A percentile compares a stretch with the other conserved stretches of the same genome.
Conservation (phyloP, 2,329 filamentous ascomycete species). For the Cryphonectria naterciae region DNA sequence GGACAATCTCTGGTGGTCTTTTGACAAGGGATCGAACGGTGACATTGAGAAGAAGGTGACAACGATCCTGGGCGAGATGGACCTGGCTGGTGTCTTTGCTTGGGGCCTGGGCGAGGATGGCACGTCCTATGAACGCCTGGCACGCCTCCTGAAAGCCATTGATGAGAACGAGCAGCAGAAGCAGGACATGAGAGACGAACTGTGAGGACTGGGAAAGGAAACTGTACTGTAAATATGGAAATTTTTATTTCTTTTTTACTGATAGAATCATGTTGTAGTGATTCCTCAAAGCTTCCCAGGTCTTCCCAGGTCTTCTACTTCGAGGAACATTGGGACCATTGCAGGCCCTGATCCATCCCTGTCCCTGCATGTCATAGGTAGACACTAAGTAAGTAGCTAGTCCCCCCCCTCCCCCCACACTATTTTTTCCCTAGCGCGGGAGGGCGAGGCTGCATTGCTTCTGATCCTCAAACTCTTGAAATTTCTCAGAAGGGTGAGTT, state of each 20-base stretch:
- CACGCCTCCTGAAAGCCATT: not conserved
- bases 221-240: not conserved
- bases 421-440: not conserved
- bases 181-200: slow-evolving; percentile 30
- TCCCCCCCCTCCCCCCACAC: not conserved
- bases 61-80: slow-evolving; percentile 57
- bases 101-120: slow-evolving; percentile 76
- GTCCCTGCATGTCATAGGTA: not conserved
- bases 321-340: not conserved
- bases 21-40: slow-evolving; percentile 62
- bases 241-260: accelerated
- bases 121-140: slow-evolving; percentile 46
- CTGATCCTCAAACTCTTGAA: not conserved
- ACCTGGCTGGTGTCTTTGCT: slow-evolving; percentile 72
- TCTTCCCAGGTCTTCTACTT: too few species aligned
- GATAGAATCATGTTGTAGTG: not conserved
- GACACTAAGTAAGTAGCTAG: not conserved
- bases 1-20: slow-evolving; percentile 72
- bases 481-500: not conserved
- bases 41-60: slow-evolving; percentile 64
- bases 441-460: not conserved
- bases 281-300: not conserved
- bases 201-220: slow-evolving; percentile 26
- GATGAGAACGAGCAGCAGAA: slow-evolving; percentile 21
- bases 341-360: not conserved